Evolutionary conservation across 75 land plant species (phyloP).

Genomic region (Pinus tabuliformis): DNA sequence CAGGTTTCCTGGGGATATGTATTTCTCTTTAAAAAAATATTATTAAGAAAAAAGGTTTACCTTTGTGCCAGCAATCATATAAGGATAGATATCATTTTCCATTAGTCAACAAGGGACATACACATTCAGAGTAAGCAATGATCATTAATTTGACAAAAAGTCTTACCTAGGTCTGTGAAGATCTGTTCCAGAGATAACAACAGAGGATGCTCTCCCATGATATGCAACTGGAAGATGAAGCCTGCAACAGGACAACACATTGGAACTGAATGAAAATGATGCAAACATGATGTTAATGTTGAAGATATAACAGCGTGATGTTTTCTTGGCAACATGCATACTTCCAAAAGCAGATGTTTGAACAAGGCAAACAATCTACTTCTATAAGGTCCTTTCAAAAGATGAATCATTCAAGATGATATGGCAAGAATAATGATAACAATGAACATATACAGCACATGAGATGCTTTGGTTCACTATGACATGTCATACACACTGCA

Average conservation of each 20-base stretch:
- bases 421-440: not conserved
- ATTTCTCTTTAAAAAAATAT: too few species aligned
- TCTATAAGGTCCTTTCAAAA: not conserved
- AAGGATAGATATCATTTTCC: not conserved
- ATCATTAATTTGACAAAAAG: not conserved
- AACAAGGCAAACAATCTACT: not conserved
- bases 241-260: constrained; percentile 49
- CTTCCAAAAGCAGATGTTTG: not conserved
- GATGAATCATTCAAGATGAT: not conserved
- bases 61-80: not conserved
- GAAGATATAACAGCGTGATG: not conserved
- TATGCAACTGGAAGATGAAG: constrained; percentile 90
- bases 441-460: not conserved
- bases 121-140: not conserved
- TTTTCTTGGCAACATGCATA: not conserved
- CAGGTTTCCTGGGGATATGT: too few species aligned
- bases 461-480: not conserved
- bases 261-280: too few species aligned
- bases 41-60: too few species aligned
- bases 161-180: constrained; percentile 75
- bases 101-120: not conserved
- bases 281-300: not conserved
- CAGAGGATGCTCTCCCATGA: constrained; percentile 95
- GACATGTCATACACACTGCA: not conserved
- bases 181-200: constrained; percentile 91